Base-by-base conservation (phyloP, 495 filamentous ascomycete species). In the Amniculicola lignicola region DNA sequence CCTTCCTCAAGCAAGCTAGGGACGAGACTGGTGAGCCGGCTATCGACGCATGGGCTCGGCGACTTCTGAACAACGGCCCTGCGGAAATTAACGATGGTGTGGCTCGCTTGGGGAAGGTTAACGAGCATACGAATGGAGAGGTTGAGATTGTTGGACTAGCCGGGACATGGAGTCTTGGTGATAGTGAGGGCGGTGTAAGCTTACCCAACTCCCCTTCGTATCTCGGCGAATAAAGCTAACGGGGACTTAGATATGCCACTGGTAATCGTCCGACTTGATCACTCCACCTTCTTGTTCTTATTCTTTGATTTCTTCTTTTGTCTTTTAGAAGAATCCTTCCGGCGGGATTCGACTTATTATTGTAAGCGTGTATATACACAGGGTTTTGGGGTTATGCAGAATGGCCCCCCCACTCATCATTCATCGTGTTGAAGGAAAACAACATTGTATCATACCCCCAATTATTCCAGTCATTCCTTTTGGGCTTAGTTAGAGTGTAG, bases 11-110 rank as follows among this genome's bases (percentile, higher is more conserved):
- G 67, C 92, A 97, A 69, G 91, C 92, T 2, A 79, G 92, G 3
- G 92, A 97, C 65, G 93, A 99, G 75, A 97, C 92, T 4, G 87
- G 89, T 35, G 93, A 97, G 69, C 88, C 89, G 7, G 88, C 90
- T 9, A 83, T 96, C 19, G 86, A 92, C 60, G 77, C 81, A 2
- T 95, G 90, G 90, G 85, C 88, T 0, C 76, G 78, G 59, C 76
- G 86, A 23, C 75, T 95, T 51, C 80, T 94, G 67, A 87, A 79
- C 49, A 81, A 79, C 44, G 75, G 74, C 0, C 74, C 76, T 22
- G 55, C 11, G 25, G 60, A 44, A 72, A 67, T 60, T 74, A 15
- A 16, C 38, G 33, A 57, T 52, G 51, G 51, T 61, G 54, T 51
- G 62, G 57, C 66, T n/a, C 52, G 56, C 37, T 65, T 87, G 31